Base-by-base conservation (phyloP, 23 red algal species). In the Gracilaria gracilis region DNA sequence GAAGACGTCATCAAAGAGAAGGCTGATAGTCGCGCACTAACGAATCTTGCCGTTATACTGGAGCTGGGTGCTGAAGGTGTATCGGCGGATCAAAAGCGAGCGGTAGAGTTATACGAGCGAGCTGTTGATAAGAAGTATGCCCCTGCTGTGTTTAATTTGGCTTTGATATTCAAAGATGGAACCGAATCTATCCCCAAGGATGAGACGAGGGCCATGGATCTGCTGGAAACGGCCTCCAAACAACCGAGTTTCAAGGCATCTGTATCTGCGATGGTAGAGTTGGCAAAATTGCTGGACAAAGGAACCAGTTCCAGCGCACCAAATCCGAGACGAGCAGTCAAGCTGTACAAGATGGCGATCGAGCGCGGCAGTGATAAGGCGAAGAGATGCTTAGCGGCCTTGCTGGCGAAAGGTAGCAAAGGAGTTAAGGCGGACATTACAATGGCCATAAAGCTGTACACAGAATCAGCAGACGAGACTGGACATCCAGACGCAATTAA, bases 141-240 rank as follows among this genome's bases (percentile, higher is more conserved):
- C 40, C 55, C 42, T 1, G 81, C 81, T 67, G 39, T 49, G 33
- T 67, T 66, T 67, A 85, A 85, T 24, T 38, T 85, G 62, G 81
- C 58, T 1, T 27, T 67, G 46, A 29, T 67, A 67, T 19, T 49
- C 9, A 85, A 67, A 50, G 28, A 42, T n/a, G 81, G 81, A 67
- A 35, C 19, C 34, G 81, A 69, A 15, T 49, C 7, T 20, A 48
- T 57, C 7, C 27, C 76, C 35, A 61, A 80, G 14, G 76, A 80
- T 27, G 76, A 80, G n/a, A 21, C 76, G 19, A 55, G 48, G 25
- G 76, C 76, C 8, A 15, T 58, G 1, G 58, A 49, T 5, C 31
- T 80, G 76, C 21, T 80, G 47, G 76, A 80, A 61, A 28, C 6
- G 25, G 76, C 49, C 15, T 35, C 11, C 32, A 1, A 40, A 35